A percentile compares a stretch with the other conserved stretches of the same genome.
Evolutionary conservation across 1,284 basidiomycete species (phyloP).

Genomic region (Ceratobasidium sp.): DNA sequence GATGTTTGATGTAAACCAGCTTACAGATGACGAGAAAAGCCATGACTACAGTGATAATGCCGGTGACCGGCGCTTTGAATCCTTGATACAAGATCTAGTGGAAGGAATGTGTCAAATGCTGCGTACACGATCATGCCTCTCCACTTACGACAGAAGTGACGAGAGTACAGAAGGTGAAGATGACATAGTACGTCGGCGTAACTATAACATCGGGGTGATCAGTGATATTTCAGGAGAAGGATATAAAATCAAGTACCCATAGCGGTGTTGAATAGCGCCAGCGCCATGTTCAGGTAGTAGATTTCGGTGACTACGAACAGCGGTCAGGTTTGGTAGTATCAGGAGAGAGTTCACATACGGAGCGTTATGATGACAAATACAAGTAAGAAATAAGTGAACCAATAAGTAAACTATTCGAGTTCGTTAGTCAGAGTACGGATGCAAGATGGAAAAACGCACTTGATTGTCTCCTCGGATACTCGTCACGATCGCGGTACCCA

Average conservation of each 20-base stretch:
- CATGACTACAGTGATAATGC: conserved; percentile 66
- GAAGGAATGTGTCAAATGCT: background rate
- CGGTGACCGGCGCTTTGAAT: conserved; percentile 73
- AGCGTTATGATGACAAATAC: conserved; percentile 88
- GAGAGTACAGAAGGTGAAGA: conserved; percentile 87
- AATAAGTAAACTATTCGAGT: conserved; percentile 60
- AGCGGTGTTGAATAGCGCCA: conserved; percentile 95
- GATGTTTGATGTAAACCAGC: conserved; percentile 52
- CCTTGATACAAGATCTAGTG: conserved; percentile 88
- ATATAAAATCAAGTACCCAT: conserved; percentile 70
- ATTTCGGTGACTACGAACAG: conserved; percentile 86
- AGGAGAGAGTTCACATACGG: no score
- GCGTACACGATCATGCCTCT: background rate
- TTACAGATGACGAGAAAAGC: conserved; percentile 63
- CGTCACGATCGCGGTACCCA: conserved; percentile 91
- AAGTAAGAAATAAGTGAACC: conserved; percentile 89
- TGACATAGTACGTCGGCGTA: conserved; percentile 85
- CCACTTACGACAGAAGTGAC: conserved; percentile 80
- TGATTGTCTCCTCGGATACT: conserved; percentile 89
- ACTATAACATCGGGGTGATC: conserved; percentile 62
- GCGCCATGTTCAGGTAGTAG: conserved; percentile 95
- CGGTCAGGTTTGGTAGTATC: no score
- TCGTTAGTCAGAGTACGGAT: background rate
- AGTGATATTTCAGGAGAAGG: no score
- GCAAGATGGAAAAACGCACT: conserved; percentile 60